These are phyloP conservation scores for Leccinum sublutescens DNA, from an alignment of 768 basidiomycete species.

Conservation along the genomic window DNA sequence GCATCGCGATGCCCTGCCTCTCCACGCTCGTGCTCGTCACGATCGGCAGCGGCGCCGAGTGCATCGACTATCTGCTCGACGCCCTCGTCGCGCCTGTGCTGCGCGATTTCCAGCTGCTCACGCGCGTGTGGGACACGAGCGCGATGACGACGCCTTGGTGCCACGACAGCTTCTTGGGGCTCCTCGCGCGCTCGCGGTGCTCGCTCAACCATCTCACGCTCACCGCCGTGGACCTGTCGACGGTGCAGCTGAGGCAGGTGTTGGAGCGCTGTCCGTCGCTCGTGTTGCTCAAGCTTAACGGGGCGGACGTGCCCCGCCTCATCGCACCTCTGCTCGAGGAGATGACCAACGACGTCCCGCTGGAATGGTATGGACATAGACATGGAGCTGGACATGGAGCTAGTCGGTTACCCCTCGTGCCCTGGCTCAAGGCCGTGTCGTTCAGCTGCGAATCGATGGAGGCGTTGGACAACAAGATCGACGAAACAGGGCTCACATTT, in stretches of 20 bases:
- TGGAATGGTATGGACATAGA: slow-evolving; percentile 6
- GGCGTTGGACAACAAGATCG: slow-evolving; percentile 20
- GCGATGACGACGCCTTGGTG: slow-evolving; percentile 29
- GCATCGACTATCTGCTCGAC: slow-evolving; percentile 26
- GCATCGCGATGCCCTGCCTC: slow-evolving; percentile 31
- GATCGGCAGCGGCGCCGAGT: slow-evolving; percentile 30
- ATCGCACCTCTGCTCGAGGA: slow-evolving; percentile 24
- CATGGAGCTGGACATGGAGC: not conserved
- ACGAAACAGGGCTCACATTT: slow-evolving; percentile 27
- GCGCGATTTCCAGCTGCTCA: slow-evolving; percentile 33
- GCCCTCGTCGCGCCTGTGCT: slow-evolving; percentile 22
- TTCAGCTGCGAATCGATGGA: slow-evolving; percentile 30
- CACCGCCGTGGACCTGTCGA: slow-evolving; percentile 26
- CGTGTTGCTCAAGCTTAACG: slow-evolving; percentile 30
- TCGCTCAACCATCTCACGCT: slow-evolving; percentile 32
- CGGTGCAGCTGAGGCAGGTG: slow-evolving; percentile 22
- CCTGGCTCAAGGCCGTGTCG: slow-evolving; percentile 31
- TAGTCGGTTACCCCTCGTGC: slow-evolving; percentile 19
- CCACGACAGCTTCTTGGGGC: slow-evolving; percentile 27
- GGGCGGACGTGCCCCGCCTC: slow-evolving; percentile 22
- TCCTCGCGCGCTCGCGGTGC: slow-evolving; percentile 28
- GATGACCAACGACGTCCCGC: slow-evolving; percentile 22
- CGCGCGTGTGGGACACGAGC: slow-evolving; percentile 34
- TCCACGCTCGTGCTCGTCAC: slow-evolving; percentile 31
- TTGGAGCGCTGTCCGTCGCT: slow-evolving; percentile 31